phyloP scores from a whole-genome alignment of 192 early-diverging fungal species.

The Entrophospora sp. region DNA sequence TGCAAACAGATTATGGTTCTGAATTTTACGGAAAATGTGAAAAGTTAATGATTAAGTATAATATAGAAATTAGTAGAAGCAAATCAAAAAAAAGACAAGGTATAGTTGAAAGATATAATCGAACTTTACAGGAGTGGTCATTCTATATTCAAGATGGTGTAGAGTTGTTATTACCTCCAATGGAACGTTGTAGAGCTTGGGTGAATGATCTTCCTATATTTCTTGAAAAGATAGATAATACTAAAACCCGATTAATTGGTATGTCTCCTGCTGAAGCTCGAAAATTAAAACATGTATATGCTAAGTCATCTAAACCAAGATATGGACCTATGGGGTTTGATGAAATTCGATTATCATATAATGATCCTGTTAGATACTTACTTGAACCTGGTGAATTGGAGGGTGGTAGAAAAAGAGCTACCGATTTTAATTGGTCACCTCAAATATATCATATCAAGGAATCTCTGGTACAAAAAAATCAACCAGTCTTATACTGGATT shows the following conservation, averaged over 20 bases:
- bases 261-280: too few relatives aligned
- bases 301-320: too few relatives aligned
- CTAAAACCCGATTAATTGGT: background rate
- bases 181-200: background rate
- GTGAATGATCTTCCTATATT: background rate
- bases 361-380: background rate
- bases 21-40: background rate
- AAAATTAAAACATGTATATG: too few relatives aligned
- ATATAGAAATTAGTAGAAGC: background rate
- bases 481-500: too few relatives aligned
- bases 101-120: background rate
- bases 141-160: background rate
- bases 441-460: too few relatives aligned
- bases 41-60: too few relatives aligned
- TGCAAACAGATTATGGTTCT: background rate
- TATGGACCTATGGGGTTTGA: background rate
- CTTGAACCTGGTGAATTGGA: constrained; percentile 7
- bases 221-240: too few relatives aligned
- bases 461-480: too few relatives aligned
- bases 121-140: background rate
- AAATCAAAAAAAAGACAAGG: background rate
- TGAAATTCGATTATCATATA: background rate
- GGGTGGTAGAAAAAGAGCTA: background rate
- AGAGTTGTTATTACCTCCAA: background rate
- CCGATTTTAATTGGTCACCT: too few relatives aligned